Evolutionary conservation across 805 yeast genomes (phyloP).

Genomic region (Hanseniaspora osmophila): DNA sequence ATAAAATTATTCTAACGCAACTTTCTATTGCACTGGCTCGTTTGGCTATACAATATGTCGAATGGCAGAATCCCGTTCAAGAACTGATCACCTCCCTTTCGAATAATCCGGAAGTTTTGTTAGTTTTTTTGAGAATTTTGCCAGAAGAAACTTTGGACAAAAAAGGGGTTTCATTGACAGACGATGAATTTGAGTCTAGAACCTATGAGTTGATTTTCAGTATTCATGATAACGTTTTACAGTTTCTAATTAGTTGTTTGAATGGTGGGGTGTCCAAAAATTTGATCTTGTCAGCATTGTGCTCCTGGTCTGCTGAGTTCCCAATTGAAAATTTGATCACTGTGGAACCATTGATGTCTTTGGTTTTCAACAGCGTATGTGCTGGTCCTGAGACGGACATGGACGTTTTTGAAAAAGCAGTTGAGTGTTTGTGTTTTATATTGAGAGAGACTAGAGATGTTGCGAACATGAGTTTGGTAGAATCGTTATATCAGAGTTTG

Average conservation of each 20-base stretch:
- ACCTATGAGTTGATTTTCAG: conserved; percentile 46
- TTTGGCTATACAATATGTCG: conserved; percentile 59
- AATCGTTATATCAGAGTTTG: conserved; percentile 55
- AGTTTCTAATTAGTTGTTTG: conserved; percentile 39
- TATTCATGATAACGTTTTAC: conserved; percentile 56
- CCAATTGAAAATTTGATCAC: conserved; percentile 57
- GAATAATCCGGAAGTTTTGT: conserved; percentile 29
- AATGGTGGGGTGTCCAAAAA: conserved; percentile 15
- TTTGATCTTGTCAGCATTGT: conserved; percentile 55
- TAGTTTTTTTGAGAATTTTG: conserved; percentile 71
- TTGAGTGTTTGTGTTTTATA: conserved; percentile 76
- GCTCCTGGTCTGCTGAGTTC: conserved; percentile 84
- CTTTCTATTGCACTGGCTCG: conserved; percentile 71
- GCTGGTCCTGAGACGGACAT: conserved; percentile 23
- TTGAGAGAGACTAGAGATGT: conserved; percentile 71
- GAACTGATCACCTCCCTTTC: conserved; percentile 44
- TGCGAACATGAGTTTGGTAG: conserved; percentile 45
- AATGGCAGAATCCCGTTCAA: conserved; percentile 57
- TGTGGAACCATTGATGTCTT: conserved; percentile 46
- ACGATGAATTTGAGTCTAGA: conserved; percentile 61
- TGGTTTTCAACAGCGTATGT: conserved; percentile 50
- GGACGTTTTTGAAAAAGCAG: conserved; percentile 66
- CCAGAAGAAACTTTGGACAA: conserved; percentile 80
- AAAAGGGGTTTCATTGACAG: conserved; percentile 63
- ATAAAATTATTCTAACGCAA: conserved; percentile 63